Base-by-base conservation (phyloP, 345 rosid species). In the Aethionema arabicum region DNA sequence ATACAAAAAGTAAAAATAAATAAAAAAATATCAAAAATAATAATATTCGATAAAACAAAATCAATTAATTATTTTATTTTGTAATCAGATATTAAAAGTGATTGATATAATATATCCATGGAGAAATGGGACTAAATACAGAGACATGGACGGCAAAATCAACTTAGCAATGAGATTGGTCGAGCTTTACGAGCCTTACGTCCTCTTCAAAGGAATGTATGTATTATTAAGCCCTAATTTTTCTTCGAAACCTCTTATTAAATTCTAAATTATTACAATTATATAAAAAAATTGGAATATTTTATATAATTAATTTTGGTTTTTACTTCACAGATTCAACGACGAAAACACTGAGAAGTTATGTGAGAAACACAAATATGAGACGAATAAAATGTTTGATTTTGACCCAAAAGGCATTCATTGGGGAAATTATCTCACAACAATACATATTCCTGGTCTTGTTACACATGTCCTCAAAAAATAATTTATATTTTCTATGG, bases 141-240 rank as follows among this genome's bases (percentile, higher is more conserved):
- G 30, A 56, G 8, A 37, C n/a, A 8, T 8, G 39, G 55, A 56
- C 32, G 48, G 49, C 33, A 37, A 2, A 56, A 44, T 66, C 68
- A 81, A 70, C 9, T 72, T 47, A 12, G 85, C 79, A 14, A 76
- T 87, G 85, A 72, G 82, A 52, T 39, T 87, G 52, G 83, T 76
- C 8, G 83, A 85, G 27, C 76, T 90, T 12, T 87, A 87, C 74
- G 57, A 79, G 56, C 91, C 93, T 6, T 90, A 85, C 73, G 68
- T 79, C 65, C 82, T 87, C 89, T 84, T 83, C 84, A 32, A 60
- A 27, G 95, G 82, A 70, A 67, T 83, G 95, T 90, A 87, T 11
- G 95, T 80, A 0, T 21, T n/a, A n/a, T n/a, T 15, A 35, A 29
- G 16, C 37, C 10, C 9, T 42, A 32, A 21, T 51, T 52, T 8